Conservation (phyloP, 768 basidiomycete genomes). For the Auriscalpium orientale region DNA sequence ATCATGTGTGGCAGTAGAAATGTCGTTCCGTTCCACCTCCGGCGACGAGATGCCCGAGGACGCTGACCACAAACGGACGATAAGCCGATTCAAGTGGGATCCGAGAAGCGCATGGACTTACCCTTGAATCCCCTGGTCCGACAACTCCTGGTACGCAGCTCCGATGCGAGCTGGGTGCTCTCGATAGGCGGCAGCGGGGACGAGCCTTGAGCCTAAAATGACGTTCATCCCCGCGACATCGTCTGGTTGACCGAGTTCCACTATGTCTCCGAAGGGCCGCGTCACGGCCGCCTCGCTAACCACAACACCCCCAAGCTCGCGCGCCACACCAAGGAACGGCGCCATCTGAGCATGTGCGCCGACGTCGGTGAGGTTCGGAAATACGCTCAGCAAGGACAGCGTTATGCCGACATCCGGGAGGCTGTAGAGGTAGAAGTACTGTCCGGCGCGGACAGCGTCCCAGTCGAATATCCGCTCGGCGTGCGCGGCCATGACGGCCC, state of each 20-base stretch:
- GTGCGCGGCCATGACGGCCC: conserved; percentile 22
- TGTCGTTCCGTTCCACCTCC: conserved; percentile 10
- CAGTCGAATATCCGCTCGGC: conserved; percentile 29
- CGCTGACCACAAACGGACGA: neutral
- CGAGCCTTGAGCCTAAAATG: conserved; percentile 10
- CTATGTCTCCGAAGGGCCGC: neutral
- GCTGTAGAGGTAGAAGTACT: conserved; percentile 1
- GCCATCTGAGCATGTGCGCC: neutral
- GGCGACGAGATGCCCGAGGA: neutral
- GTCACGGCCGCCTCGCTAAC: neutral
- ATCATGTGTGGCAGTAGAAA: neutral
- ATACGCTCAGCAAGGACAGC: conserved; percentile 26
- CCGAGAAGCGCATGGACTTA: neutral
- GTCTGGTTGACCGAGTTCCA: neutral
- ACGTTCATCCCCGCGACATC: conserved; percentile 5
- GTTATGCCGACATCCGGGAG: neutral
- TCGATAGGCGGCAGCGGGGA: conserved; percentile 3
- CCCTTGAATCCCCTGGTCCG: neutral
- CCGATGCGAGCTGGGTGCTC: conserved; percentile 1
- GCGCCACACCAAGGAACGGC: neutral
- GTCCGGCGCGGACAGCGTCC: conserved; percentile 20
- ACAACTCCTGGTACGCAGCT: neutral
- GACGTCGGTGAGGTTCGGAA: neutral
- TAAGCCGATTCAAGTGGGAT: neutral
- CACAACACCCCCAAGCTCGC: neutral